Base-by-base conservation (phyloP, 192 early-diverging fungal genomes). In the Lobosporangium transversale region DNA sequence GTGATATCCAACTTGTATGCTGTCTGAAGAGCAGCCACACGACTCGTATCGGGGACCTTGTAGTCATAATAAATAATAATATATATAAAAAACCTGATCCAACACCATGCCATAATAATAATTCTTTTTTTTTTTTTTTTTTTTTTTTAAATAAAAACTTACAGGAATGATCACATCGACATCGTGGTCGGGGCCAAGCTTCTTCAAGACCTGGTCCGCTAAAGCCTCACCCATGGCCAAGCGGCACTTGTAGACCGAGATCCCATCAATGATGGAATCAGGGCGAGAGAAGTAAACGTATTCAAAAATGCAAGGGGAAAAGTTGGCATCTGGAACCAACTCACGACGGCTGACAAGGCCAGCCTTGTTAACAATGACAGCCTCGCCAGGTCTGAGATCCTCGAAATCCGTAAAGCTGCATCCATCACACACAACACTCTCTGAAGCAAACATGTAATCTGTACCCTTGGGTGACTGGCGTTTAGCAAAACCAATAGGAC, bases 101-200 rank as follows among this genome's bases (percentile, higher is more conserved):
- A 44, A 29, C 14, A 35, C 7, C 21, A 5, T 15, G 33, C 43
- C 23, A 44, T 31, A 3, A 54, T 20, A 1, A 20, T 20, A 27
- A 12, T 11, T 18, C 24, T 29, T 23, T 5, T 33, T n/a, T 20
- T 21, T 21, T 21, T n/a, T n/a, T n/a, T n/a, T n/a, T n/a, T n/a
- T n/a, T n/a, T n/a, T n/a, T n/a, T n/a, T n/a, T n/a, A n/a, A 37
- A 42, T 11, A 35, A 27, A 18, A 6, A 82, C 82, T 58, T 81
- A 96, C 98, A 17, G 98, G 98, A 81, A 99, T 98, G 37, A 99
- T 93, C 6, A 99, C 98, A 82, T 99, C 98, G 73, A 99, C 93
- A 79, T 98, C 95, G 71, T 89, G 81, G 12, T 88, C 76, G 44
- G 88, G 78, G 33, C 93, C 94, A 68, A 98, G 81, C 44, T 83